Conservation (phyloP, 371 early-diverging fungal genomes). For the Rhizomucor pusillus region DNA sequence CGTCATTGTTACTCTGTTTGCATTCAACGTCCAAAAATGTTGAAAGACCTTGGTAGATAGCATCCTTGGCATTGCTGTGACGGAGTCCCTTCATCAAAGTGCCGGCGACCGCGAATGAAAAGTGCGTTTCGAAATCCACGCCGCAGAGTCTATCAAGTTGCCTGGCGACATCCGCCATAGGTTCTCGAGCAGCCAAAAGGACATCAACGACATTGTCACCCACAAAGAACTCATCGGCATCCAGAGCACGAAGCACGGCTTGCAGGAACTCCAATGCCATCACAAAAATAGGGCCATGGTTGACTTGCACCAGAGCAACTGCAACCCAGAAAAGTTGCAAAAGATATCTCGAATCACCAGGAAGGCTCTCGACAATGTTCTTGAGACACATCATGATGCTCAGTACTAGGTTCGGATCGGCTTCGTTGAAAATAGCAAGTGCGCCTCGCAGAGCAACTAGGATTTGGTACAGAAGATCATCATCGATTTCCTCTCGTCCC, state of each 20-base stretch:
- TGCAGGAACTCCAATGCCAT: slow-evolving; percentile 71
- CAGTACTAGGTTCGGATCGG: slow-evolving; percentile 71
- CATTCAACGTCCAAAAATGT: slow-evolving; percentile 73
- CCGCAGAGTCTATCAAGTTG: slow-evolving; percentile 74
- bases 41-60: slow-evolving; percentile 68
- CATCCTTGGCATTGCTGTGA: slow-evolving; percentile 69
- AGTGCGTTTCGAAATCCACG: slow-evolving; percentile 81
- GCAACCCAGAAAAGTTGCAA: slow-evolving; percentile 89
- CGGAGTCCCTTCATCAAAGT: slow-evolving; percentile 82
- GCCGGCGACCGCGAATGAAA: slow-evolving; percentile 83
- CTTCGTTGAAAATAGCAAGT: slow-evolving; percentile 79
- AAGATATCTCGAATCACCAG: slow-evolving; percentile 77
- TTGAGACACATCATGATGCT: slow-evolving; percentile 88
- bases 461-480: slow-evolving; percentile 86
- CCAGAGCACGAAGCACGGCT: slow-evolving; percentile 72
- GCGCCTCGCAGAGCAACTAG: slow-evolving; percentile 85
- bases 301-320: slow-evolving; percentile 81
- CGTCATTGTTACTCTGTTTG: slow-evolving; percentile 41
- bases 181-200: slow-evolving; percentile 71
- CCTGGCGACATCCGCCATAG: slow-evolving; percentile 63
- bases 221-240: slow-evolving; percentile 70
- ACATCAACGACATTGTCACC: slow-evolving; percentile 64
- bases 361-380: slow-evolving; percentile 80
- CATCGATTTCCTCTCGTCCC: slow-evolving; percentile 84
- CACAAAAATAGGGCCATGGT: slow-evolving; percentile 74